Conservation (phyloP, 2,329 filamentous ascomycete species). For the Cladosporium sp. region DNA sequence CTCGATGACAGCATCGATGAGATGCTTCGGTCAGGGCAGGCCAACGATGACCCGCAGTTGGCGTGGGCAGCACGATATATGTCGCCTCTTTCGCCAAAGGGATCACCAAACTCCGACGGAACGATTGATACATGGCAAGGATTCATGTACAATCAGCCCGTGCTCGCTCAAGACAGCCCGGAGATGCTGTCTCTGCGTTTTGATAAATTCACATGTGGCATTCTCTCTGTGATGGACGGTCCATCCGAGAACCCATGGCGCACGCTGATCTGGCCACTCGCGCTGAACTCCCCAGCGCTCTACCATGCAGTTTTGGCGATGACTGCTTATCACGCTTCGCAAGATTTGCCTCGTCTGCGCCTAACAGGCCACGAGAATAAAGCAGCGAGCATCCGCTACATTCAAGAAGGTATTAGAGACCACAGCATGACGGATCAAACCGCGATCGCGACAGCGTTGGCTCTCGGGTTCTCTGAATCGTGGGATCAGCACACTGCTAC, state of each 20-base stretch:
- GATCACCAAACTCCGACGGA: conserved; percentile 1
- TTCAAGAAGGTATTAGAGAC: conserved; percentile 50
- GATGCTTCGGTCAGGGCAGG: conserved; percentile 1
- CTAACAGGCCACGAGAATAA: conserved; percentile 64
- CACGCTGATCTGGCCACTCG: conserved; percentile 63
- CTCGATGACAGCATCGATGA: conserved; percentile 2
- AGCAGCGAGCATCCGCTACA: conserved; percentile 54
- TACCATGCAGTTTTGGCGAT: conserved; percentile 64
- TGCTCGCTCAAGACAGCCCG: conserved; percentile 34
- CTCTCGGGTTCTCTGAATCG: conserved; percentile 62
- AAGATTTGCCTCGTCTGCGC: conserved; percentile 50
- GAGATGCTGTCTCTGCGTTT: conserved; percentile 60
- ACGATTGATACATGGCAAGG: conserved; percentile 4
- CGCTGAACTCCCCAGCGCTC: conserved; percentile 56
- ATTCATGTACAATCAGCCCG: conserved; percentile 26
- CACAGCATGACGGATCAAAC: conserved; percentile 58
- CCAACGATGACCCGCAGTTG: conserved; percentile 6
- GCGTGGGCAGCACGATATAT: conserved; percentile 11
- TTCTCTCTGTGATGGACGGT: conserved; percentile 65
- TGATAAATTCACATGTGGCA: conserved; percentile 61
- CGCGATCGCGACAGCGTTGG: conserved; percentile 63
- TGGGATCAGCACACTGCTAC: conserved; percentile 66
- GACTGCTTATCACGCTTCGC: conserved; percentile 62
- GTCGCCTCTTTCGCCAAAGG: not conserved
- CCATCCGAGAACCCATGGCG: conserved; percentile 65